Evolutionary conservation across 2,329 filamentous ascomycete genomes (phyloP).

Genomic region (Fusarium multiceps): DNA sequence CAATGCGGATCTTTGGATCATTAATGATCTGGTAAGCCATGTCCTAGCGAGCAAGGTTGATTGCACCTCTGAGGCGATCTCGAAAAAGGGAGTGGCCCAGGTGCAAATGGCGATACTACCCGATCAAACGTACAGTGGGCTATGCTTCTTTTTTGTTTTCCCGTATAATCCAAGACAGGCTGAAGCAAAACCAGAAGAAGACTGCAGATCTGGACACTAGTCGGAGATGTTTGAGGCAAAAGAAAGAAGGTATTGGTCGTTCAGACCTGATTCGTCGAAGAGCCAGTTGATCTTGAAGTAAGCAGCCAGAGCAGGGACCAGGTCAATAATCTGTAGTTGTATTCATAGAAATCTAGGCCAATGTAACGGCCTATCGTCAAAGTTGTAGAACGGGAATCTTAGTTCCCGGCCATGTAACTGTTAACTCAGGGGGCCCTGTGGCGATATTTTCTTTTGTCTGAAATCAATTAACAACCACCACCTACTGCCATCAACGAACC

Average conservation of each 20-base stretch:
- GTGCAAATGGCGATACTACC: background rate
- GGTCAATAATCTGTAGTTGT: constrained; percentile 1
- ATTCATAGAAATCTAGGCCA: constrained; percentile 20
- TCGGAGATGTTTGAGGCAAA: constrained; percentile 5
- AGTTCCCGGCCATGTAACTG: constrained; percentile 1
- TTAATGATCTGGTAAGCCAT: constrained; percentile 20
- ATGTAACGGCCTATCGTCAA: constrained; percentile 20
- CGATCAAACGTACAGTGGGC: constrained; percentile 3
- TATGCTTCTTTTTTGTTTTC: constrained; percentile 1
- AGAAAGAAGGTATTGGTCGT: constrained; percentile 14
- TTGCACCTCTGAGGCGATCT: constrained; percentile 10
- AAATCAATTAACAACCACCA: background rate
- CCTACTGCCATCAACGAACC: constrained; percentile 3
- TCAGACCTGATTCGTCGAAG: constrained; percentile 20
- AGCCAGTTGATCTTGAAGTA: constrained; percentile 10
- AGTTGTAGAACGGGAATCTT: constrained; percentile 21
- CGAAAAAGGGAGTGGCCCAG: constrained; percentile 9
- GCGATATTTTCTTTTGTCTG: constrained; percentile 11
- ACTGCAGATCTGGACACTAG: constrained; percentile 17
- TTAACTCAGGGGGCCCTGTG: constrained; percentile 20
- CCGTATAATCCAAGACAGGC: background rate
- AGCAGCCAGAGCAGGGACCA: constrained; percentile 33
- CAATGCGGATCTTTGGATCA: constrained; percentile 7
- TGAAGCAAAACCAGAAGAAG: constrained; percentile 9
- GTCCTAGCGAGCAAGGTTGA: constrained; percentile 3